Percentiles rank a stretch among this genome's conserved stretches.
Evolutionary conservation across 768 basidiomycete species (phyloP).

Genomic region (Strobilomyces dryophilus): DNA sequence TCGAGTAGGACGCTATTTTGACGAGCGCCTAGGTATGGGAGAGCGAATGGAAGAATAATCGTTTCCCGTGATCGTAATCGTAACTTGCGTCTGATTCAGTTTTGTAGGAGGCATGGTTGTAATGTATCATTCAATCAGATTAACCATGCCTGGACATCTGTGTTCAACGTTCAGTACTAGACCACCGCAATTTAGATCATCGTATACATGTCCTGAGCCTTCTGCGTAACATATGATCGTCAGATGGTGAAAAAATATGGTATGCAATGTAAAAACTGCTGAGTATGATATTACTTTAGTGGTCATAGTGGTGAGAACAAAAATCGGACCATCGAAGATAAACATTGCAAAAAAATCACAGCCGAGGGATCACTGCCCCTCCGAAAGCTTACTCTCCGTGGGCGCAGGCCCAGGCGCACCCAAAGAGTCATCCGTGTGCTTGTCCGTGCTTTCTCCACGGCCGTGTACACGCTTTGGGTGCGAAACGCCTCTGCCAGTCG

Average conservation of each 20-base stretch:
- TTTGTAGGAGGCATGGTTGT: neutral
- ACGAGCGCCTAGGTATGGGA: slow-evolving; percentile 24
- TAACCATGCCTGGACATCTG: neutral
- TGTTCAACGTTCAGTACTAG: neutral
- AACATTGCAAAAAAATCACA: neutral
- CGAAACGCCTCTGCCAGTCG: slow-evolving; percentile 8
- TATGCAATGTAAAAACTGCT: neutral
- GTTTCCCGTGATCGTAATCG: neutral
- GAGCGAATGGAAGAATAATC: slow-evolving; percentile 9
- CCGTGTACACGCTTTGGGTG: slow-evolving; percentile 11
- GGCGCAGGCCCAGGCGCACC: slow-evolving; percentile 29
- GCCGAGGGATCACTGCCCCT: slow-evolving; percentile 19
- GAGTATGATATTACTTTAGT: neutral
- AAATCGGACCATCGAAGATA: neutral
- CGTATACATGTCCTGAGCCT: neutral
- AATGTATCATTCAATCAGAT: neutral
- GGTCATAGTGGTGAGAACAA: neutral
- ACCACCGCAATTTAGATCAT: neutral
- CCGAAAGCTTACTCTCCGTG: slow-evolving; percentile 30
- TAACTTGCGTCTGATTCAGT: neutral
- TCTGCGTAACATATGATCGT: neutral
- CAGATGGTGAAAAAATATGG: neutral
- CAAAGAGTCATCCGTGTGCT: slow-evolving; percentile 3
- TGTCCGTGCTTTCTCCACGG: slow-evolving; percentile 1
- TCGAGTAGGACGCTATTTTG: neutral